Evolutionary conservation across 2,329 filamentous ascomycete genomes (phyloP).

Genomic region (Fonsecaea erecta): DNA sequence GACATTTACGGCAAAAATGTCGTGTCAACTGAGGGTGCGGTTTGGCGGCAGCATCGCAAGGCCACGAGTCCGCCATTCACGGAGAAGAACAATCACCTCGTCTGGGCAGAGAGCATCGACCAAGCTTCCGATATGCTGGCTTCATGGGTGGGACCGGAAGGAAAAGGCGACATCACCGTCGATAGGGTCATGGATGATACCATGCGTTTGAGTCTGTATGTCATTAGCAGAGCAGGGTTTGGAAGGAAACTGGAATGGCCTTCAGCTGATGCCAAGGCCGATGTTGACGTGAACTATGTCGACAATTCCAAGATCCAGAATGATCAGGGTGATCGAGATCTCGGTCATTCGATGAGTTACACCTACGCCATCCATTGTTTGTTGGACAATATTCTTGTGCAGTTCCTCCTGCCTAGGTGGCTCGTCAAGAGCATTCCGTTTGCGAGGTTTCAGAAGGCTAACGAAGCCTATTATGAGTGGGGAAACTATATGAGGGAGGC

Average conservation of each 20-base stretch:
- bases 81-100: constrained; percentile 72
- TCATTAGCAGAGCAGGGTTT: constrained; percentile 73
- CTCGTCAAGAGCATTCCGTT: constrained; percentile 59
- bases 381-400: constrained; percentile 66
- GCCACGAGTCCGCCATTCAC: constrained; percentile 73
- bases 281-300: constrained; percentile 50
- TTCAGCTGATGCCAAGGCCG: constrained; percentile 55
- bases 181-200: constrained; percentile 65
- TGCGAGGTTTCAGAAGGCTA: constrained; percentile 57
- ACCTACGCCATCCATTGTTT: constrained; percentile 65
- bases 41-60: constrained; percentile 76
- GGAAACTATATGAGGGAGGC: constrained; percentile 72
- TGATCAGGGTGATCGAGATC: constrained; percentile 37
- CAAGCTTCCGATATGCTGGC: constrained; percentile 68
- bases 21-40: constrained; percentile 68
- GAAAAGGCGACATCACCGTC: constrained; percentile 55
- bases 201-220: constrained; percentile 65
- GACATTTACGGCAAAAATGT: constrained; percentile 74
- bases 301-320: constrained; percentile 42
- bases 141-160: constrained; percentile 58
- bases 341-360: constrained; percentile 68
- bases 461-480: constrained; percentile 66
- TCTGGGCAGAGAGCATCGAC: constrained; percentile 66
- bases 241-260: constrained; percentile 64
- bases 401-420: constrained; percentile 65